Evolutionary conservation across 352 stramenopile genomes (phyloP), one percentile per base, ranked within the genome.

Genomic region (Sclerospora graminicola): DNA sequence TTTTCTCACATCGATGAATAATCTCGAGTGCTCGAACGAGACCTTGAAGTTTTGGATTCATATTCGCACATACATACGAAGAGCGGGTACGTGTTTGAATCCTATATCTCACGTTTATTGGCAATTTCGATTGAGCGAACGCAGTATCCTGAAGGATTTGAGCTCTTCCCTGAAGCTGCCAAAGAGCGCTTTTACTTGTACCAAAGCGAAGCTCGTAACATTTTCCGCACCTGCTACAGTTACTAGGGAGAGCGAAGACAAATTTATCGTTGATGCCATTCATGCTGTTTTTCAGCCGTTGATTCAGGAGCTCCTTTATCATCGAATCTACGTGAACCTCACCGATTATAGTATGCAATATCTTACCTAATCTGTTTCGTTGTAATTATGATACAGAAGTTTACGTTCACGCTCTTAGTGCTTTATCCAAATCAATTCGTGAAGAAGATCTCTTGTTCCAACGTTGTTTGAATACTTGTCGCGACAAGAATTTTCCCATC

Each of bases 31-130:
- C 13, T 86, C 78, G 5, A 86, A 86, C 35, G 73, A 80, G 46
- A 89, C 72, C 14, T 88, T 86, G 73, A 63, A 78, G 7, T 89
- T 89, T 21, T 89, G 78, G 78, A 82, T 89, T 50, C 66, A 82
- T 27, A 86, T 89, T 26, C 66, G 76, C 19, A 36, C 51, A 7
- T 89, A 89, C 40, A 54, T 89, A 89, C 43, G 75, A 89, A 28
- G 34, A 66, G n/a, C 71, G 71, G 16, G 54, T 41, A 53, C 26
- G 66, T 68, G 8, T 88, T 86, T 43, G 74, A 87, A 39, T 52
- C 63, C 2, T 89, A 88, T 43, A 73, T 88, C 28, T 81, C 68
- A 8, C 72, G 75, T 5, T 48, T 89, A 34, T 43, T 87, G n/a
- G 51, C 54, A 36, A 82, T 87, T 39, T 38, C 88, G 11, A 59